Percentiles rank a stretch among this genome's conserved stretches.
Evolutionary conservation across 148 eudicot genomes (phyloP).

Genomic region (Vaccinium myrtillus): DNA sequence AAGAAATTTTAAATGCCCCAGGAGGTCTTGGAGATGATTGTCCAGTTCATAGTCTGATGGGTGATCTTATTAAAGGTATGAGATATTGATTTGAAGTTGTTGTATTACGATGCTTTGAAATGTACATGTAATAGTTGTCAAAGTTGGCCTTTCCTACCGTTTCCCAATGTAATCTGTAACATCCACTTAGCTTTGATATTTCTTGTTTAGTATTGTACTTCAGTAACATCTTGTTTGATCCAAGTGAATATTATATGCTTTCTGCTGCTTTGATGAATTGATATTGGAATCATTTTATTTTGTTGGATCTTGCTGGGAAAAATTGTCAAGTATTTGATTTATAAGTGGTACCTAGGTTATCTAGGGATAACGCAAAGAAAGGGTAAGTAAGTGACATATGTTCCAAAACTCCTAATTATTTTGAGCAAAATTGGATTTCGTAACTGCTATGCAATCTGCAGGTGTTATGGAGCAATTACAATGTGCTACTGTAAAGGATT

Average conservation of each 20-base stretch:
- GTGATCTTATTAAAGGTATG: constrained; percentile 87
- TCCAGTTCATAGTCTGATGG: constrained; percentile 82
- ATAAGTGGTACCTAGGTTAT: neutral
- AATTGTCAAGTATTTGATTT: neutral
- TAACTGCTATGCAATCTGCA: neutral
- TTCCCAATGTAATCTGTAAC: neutral
- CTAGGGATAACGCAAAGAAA: neutral
- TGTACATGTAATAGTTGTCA: neutral
- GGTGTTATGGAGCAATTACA: neutral
- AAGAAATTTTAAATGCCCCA: constrained; percentile 58
- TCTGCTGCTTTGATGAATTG: constrained; percentile 6
- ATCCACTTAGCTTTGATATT: neutral
- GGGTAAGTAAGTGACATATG: neutral
- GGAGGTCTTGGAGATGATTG: constrained; percentile 77
- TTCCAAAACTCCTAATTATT: neutral
- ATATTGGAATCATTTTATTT: neutral
- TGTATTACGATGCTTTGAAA: neutral
- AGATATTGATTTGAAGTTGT: neutral
- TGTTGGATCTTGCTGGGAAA: neutral
- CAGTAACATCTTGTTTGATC: neutral
- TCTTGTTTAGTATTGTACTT: neutral
- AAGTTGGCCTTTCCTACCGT: neutral
- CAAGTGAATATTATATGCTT: constrained; percentile 1
- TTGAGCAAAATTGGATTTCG: neutral
- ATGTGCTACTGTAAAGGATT: neutral